phyloP scores from a whole-genome alignment of 148 eudicot species.

The Amaranthus hypochondriacus region DNA sequence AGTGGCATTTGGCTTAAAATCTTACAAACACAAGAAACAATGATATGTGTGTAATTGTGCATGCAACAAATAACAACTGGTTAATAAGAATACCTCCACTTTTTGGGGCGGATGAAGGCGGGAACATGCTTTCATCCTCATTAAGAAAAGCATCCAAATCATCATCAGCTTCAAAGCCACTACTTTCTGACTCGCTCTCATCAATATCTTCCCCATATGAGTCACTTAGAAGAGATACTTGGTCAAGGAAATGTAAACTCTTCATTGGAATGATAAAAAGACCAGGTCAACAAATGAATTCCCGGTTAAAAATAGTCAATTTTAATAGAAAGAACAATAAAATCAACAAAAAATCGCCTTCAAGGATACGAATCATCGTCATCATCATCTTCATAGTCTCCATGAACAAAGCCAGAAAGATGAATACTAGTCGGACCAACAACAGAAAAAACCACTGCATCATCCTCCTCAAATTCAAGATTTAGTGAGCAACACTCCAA shows the following conservation, averaged over 20 bases:
- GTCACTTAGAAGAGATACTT: conserved; percentile 47
- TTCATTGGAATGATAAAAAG: background rate
- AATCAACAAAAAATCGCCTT: background rate
- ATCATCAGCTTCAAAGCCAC: conserved; percentile 48
- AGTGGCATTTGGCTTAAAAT: too few relatives aligned
- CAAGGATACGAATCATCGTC: conserved; percentile 77
- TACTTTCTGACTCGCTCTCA: conserved; percentile 42
- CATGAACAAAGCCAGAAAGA: conserved; percentile 64
- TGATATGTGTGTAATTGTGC: background rate
- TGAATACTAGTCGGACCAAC: conserved; percentile 77
- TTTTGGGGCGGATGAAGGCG: conserved; percentile 44
- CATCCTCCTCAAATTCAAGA: conserved; percentile 80
- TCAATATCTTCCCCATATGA: conserved; percentile 52
- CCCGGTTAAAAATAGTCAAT: background rate
- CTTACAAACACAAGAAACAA: too few relatives aligned
- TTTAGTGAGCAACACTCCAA: conserved; percentile 60
- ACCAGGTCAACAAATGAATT: background rate
- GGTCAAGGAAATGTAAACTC: conserved; percentile 46
- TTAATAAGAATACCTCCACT: conserved; percentile 66
- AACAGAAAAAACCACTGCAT: conserved; percentile 72
- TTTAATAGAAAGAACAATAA: background rate
- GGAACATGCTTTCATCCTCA: conserved; percentile 46
- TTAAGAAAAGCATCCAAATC: conserved; percentile 36
- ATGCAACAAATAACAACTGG: background rate
- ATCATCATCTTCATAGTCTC: conserved; percentile 21